Percentiles rank a stretch among this genome's conserved stretches.
phyloP scores from a whole-genome alignment of 2,329 filamentous ascomycete species.

The Incumbomyces delicatus region DNA sequence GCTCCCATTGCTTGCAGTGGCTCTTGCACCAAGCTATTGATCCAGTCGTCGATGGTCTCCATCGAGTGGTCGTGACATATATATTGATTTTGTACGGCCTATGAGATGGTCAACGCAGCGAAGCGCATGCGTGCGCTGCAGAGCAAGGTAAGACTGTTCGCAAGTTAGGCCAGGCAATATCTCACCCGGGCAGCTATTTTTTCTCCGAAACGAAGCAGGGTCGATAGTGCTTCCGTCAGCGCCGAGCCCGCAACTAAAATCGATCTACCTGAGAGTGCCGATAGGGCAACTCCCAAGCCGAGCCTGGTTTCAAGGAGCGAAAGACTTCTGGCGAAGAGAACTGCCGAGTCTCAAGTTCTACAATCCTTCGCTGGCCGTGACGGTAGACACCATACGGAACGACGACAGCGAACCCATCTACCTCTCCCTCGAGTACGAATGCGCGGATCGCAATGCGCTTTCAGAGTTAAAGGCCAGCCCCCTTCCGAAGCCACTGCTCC shows the following conservation, averaged over 20 bases:
- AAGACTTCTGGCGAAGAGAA: constrained; percentile 79
- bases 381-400: constrained; percentile 55
- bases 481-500: constrained; percentile 2
- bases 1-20: no score
- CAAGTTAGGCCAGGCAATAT: constrained; percentile 8
- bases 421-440: constrained; percentile 19
- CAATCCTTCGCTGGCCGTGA: constrained; percentile 78
- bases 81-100: no score
- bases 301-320: constrained; percentile 40
- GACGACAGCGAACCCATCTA: constrained; percentile 33
- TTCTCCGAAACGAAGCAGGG: constrained; percentile 69
- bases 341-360: constrained; percentile 87
- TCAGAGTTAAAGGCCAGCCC: constrained; percentile 15
- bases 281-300: constrained; percentile 28
- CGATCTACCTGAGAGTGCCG: constrained; percentile 26
- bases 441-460: constrained; percentile 35
- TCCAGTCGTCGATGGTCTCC: no score
- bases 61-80: no score
- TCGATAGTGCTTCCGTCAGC: constrained; percentile 62
- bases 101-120: constrained; percentile 36
- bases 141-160: constrained; percentile 14
- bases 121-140: constrained; percentile 67
- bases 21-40: no score
- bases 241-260: constrained; percentile 31
- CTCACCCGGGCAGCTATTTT: constrained; percentile 50